Percentiles rank a stretch among this genome's conserved stretches.
phyloP scores from a whole-genome alignment of 257 asterid genomes.

The Solanum sejunctum region DNA sequence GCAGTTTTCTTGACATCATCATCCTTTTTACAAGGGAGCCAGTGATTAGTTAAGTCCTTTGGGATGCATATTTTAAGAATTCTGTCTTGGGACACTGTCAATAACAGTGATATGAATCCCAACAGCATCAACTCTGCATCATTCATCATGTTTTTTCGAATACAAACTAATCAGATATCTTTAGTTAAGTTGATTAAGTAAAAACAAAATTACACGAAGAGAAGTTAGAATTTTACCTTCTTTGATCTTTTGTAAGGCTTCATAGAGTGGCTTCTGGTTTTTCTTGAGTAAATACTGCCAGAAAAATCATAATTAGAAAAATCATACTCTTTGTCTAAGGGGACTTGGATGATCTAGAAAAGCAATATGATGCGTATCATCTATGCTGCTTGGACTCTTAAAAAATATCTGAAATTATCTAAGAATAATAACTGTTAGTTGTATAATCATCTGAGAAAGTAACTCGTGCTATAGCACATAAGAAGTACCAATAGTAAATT shows the following conservation, averaged over 20 bases:
- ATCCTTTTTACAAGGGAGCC: slow-evolving; percentile 53
- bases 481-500: background rate
- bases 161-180: background rate
- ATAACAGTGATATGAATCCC: slow-evolving; percentile 62
- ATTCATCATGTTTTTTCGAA: background rate
- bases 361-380: background rate
- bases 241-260: slow-evolving; percentile 59
- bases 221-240: slow-evolving; percentile 29
- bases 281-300: slow-evolving; percentile 43
- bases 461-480: no score
- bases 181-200: background rate
- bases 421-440: background rate
- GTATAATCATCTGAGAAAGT: no score
- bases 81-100: slow-evolving; percentile 32
- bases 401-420: no score
- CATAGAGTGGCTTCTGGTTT: slow-evolving; percentile 40
- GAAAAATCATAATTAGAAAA: background rate
- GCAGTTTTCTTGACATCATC: background rate
- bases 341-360: background rate
- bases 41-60: slow-evolving; percentile 23
- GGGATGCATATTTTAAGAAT: slow-evolving; percentile 38
- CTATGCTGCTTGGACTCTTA: background rate
- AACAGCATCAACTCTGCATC: slow-evolving; percentile 63
- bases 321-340: background rate
- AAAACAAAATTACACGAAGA: background rate